phyloP scores from a whole-genome alignment of 371 early-diverging fungal species.

The Rhizopus arrhizus region DNA sequence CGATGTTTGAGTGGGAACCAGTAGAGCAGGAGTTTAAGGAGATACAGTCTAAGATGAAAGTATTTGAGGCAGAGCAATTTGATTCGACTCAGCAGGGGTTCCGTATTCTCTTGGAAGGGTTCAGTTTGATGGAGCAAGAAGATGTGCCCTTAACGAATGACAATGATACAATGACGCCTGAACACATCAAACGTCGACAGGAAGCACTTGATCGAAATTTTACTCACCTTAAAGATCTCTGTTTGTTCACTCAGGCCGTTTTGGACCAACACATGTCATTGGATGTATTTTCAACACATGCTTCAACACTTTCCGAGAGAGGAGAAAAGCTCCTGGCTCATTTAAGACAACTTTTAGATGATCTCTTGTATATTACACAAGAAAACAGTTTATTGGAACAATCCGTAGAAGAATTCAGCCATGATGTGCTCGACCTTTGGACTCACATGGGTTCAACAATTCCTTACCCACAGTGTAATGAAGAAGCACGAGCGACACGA shows the following conservation, averaged over 20 bases:
- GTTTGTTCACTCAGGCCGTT: conserved; percentile 25
- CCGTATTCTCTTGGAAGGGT: conserved; percentile 11
- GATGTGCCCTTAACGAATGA: not conserved
- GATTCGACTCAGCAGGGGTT: conserved; percentile 11
- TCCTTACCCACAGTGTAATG: conserved; percentile 35
- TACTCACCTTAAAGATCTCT: conserved; percentile 20
- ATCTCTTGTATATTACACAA: not conserved
- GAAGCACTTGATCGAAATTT: conserved; percentile 28
- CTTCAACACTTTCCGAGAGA: not conserved
- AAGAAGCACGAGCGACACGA: conserved; percentile 34
- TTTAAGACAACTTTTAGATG: conserved; percentile 18
- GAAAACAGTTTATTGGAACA: not conserved
- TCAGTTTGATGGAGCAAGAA: conserved; percentile 5
- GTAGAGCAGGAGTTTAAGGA: conserved; percentile 10
- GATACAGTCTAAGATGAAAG: conserved; percentile 8
- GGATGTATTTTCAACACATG: conserved; percentile 14
- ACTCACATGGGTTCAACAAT: conserved; percentile 23
- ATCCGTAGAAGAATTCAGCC: conserved; percentile 15
- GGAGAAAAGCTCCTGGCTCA: conserved; percentile 9
- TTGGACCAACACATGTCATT: conserved; percentile 30
- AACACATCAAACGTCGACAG: conserved; percentile 37
- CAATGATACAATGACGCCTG: conserved; percentile 13
- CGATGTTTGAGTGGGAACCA: not conserved
- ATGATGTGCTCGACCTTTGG: conserved; percentile 24
- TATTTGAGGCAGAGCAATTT: conserved; percentile 13